Percentiles rank a stretch among this genome's conserved stretches.
Evolutionary conservation across 352 stramenopile genomes (phyloP).

Genomic region (Globisporangium nodosum): DNA sequence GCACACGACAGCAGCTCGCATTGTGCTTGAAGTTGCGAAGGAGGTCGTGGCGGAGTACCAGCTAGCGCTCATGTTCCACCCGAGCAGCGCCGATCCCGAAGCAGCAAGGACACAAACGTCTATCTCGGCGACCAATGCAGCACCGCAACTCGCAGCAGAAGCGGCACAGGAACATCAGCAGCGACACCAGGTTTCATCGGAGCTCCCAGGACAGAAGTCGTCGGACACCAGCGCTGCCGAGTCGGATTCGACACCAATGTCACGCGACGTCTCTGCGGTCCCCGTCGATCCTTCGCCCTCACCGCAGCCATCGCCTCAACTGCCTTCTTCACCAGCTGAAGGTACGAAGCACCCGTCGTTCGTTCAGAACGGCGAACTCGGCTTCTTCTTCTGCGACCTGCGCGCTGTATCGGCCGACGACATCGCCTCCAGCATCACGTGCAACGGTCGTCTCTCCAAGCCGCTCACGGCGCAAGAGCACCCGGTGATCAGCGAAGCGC

Average conservation of each 20-base stretch:
- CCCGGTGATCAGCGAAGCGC: slow-evolving; percentile 51
- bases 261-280: neutral
- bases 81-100: neutral
- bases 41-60: slow-evolving; percentile 57
- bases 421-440: slow-evolving; percentile 45
- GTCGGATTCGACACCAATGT: neutral
- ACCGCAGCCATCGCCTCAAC: neutral
- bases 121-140: neutral
- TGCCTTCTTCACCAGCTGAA: neutral
- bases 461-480: slow-evolving; percentile 45
- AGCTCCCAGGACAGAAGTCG: neutral
- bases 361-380: slow-evolving; percentile 38
- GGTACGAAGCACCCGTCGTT: slow-evolving; percentile 6
- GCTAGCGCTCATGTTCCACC: slow-evolving; percentile 28
- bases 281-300: neutral
- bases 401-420: slow-evolving; percentile 23
- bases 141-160: neutral
- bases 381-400: slow-evolving; percentile 68
- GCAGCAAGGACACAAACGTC: neutral
- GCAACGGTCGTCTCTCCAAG: slow-evolving; percentile 47
- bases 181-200: neutral
- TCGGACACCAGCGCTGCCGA: neutral
- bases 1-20: slow-evolving; percentile 1
- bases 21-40: slow-evolving; percentile 26
- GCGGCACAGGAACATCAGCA: neutral